A percentile compares a stretch with the other conserved stretches of the same genome.
Evolutionary conservation across 2,329 filamentous ascomycete genomes (phyloP).

Genomic region (Aureobasidium sp.): DNA sequence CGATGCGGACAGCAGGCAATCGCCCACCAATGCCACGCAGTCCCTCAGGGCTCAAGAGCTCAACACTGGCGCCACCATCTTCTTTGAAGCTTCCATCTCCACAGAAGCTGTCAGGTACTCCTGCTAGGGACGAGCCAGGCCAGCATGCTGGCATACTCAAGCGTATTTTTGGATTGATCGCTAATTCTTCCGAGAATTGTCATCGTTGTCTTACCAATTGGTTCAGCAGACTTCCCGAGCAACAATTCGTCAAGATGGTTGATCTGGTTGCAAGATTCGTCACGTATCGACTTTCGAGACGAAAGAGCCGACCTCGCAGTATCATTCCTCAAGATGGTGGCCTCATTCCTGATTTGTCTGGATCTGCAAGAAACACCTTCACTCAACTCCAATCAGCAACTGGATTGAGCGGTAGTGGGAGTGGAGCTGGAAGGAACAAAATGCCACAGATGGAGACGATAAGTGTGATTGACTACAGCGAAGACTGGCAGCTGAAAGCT

Average conservation of each 20-base stretch:
- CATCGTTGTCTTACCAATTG: slow-evolving; percentile 72
- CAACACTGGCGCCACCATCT: slow-evolving; percentile 5
- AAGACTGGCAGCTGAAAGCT: slow-evolving; percentile 86
- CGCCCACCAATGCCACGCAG: not conserved
- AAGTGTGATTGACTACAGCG: slow-evolving; percentile 59
- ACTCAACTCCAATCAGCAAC: slow-evolving; percentile 75
- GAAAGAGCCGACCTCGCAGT: slow-evolving; percentile 60
- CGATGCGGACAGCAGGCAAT: slow-evolving; percentile 17
- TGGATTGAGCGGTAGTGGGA: slow-evolving; percentile 43
- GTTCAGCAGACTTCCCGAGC: slow-evolving; percentile 64
- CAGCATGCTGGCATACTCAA: slow-evolving; percentile 81
- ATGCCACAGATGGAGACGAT: slow-evolving; percentile 45
- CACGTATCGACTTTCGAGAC: slow-evolving; percentile 68
- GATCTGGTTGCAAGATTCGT: slow-evolving; percentile 73
- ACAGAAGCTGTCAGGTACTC: slow-evolving; percentile 21
- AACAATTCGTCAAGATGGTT: slow-evolving; percentile 64
- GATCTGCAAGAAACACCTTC: slow-evolving; percentile 53
- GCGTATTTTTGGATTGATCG: slow-evolving; percentile 70
- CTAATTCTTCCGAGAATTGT: slow-evolving; percentile 66
- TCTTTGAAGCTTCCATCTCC: slow-evolving; percentile 14
- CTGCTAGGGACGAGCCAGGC: slow-evolving; percentile 42
- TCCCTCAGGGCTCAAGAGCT: not conserved
- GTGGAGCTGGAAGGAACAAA: slow-evolving; percentile 36
- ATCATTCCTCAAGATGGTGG: slow-evolving; percentile 56
- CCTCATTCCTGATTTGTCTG: slow-evolving; percentile 66